Base-by-base conservation (phyloP, 169 alveolate species). In the Eimeria sp. region DNA sequence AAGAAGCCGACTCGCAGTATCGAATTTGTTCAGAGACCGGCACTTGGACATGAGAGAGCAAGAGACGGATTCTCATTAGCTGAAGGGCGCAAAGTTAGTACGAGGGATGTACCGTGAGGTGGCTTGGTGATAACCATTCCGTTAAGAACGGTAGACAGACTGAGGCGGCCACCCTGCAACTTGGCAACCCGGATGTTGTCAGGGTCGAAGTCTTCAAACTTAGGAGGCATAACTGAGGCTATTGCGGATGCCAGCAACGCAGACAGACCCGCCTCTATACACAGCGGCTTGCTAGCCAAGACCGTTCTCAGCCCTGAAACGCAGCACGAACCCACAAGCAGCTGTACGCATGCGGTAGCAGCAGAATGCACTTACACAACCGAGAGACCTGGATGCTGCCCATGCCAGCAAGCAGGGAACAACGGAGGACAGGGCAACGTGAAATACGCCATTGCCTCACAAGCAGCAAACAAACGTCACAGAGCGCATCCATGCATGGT, bases 151-250 rank as follows among this genome's bases (percentile, higher is more conserved):
- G 97, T 97, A 57, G 99, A 98, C 95, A 98, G 98, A 76, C 96
- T 97, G 86, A 98, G 95, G 82, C 97, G 96, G 27, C 98, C 99
- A 18, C 99, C 99, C 57, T 98, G 97, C 72, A 99, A 97, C 98
- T 99, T 99, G 13, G 99, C 98, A 5, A 99, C 99, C 84, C 99
- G 98, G 18, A 99, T 99, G 97, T 99, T 98, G 96, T 99, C 99
- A 47, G 99, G 99, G 97, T 99, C 99, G 95, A 99, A 99, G 45
- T 97, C 97, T 5, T 75, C 78, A 96, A 70, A 99, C 61, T 86
- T 82, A 40, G 97, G 97, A 5, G 97, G 97, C 97, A 94, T 92
- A 70, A 95, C 97, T 40, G 92, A 72, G 43, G 95, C 75, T 40
- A 95, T 95, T 27, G 98, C 97, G 51, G 90, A 34, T 7, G 97